Conservation (phyloP, 352 stramenopile genomes). For the Aphanomyces cochlioides region DNA sequence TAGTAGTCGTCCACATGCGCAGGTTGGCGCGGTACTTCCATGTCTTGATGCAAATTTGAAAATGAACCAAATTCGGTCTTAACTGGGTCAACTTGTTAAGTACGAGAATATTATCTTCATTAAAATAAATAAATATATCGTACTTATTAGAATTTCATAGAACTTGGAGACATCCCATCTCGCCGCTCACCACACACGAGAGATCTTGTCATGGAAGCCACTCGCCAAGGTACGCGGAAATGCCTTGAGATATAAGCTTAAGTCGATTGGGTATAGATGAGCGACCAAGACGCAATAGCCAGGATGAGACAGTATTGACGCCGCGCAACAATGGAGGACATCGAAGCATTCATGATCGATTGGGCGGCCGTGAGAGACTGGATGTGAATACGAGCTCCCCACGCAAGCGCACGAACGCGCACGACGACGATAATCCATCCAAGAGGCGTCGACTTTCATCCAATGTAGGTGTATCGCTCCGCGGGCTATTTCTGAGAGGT, state of each 20-base stretch:
- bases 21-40: constrained; percentile 49
- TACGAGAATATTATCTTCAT: neutral
- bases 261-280: constrained; percentile 12
- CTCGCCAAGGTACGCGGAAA: neutral
- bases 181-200: constrained; percentile 8
- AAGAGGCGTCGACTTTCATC: constrained; percentile 7
- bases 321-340: constrained; percentile 13
- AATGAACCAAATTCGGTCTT: too few species aligned
- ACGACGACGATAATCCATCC: neutral
- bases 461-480: neutral
- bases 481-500: neutral
- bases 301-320: constrained; percentile 13
- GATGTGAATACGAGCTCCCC: neutral
- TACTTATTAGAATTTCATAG: too few species aligned
- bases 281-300: neutral
- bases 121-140: too few species aligned
- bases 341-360: constrained; percentile 24
- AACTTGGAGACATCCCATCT: too few species aligned
- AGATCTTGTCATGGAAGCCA: constrained; percentile 2
- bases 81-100: neutral
- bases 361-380: neutral
- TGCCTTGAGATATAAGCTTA: neutral
- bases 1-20: constrained; percentile 84
- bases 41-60: constrained; percentile 27
- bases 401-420: constrained; percentile 8